Conservation (phyloP, 768 basidiomycete species). For the Mycena haematopus region DNA sequence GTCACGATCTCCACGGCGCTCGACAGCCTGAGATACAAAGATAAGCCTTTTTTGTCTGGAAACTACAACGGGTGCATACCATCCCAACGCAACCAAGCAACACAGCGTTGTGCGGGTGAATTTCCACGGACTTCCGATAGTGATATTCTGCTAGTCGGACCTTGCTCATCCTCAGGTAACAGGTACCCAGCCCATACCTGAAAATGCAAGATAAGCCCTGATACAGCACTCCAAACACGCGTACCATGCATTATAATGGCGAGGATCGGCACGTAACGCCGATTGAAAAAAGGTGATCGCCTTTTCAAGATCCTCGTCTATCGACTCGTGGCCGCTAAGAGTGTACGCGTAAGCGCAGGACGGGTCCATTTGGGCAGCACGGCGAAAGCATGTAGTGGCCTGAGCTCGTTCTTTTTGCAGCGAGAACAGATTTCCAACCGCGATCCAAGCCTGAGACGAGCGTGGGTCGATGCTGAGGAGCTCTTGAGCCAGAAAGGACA, state of each 20-base stretch:
- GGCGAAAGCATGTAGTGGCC: conserved; percentile 91
- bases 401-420: conserved; percentile 93
- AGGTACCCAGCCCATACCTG: conserved; percentile 99
- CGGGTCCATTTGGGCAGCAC: conserved; percentile 89
- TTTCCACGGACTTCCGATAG: conserved; percentile 88
- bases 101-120: conserved; percentile 96
- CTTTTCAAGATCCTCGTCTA: conserved; percentile 94
- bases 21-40: conserved; percentile 71
- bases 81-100: conserved; percentile 94
- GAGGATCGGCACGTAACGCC: conserved; percentile 87
- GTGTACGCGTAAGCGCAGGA: conserved; percentile 96
- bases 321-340: conserved; percentile 94
- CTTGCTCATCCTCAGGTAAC: conserved; percentile 95
- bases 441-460: conserved; percentile 92
- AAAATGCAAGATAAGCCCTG: conserved; percentile 40
- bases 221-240: conserved; percentile 40
- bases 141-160: conserved; percentile 94
- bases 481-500: conserved; percentile 94
- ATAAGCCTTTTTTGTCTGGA: conserved; percentile 26
- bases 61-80: conserved; percentile 60
- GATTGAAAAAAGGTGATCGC: conserved; percentile 92
- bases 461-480: conserved; percentile 84
- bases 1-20: conserved; percentile 79
- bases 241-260: conserved; percentile 98
- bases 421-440: conserved; percentile 94